phyloP scores from a whole-genome alignment of 192 early-diverging fungal genomes.

The Kickxella alabastrina region DNA sequence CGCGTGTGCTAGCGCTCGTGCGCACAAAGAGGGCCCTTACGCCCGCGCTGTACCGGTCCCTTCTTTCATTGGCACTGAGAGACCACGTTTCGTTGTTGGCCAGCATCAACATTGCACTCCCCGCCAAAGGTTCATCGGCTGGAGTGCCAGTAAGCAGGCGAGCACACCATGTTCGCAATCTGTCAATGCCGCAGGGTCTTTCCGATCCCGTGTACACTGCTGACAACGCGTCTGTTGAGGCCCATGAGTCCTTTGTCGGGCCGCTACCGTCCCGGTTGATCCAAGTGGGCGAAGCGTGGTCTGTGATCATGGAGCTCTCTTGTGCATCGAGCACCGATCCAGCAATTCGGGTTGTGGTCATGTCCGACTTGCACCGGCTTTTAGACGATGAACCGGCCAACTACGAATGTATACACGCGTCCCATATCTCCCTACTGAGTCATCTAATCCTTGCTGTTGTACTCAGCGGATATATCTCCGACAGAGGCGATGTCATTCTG shows the following conservation, averaged over 20 bases:
- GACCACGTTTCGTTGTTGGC: conserved; percentile 37
- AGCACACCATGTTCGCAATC: conserved; percentile 20
- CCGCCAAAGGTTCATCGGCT: not conserved
- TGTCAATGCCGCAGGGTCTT: conserved; percentile 10
- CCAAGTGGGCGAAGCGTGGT: conserved; percentile 13
- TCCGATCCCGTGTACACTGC: not conserved
- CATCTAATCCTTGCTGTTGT: conserved; percentile 14
- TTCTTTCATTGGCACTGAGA: conserved; percentile 20
- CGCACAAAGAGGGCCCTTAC: conserved; percentile 34
- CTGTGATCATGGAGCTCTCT: conserved; percentile 24
- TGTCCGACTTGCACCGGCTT: conserved; percentile 14
- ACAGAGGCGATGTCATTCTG: not conserved
- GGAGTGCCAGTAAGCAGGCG: not conserved
- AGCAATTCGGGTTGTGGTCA: conserved; percentile 12
- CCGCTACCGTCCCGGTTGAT: conserved; percentile 27
- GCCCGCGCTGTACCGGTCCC: conserved; percentile 29
- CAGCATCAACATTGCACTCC: conserved; percentile 27
- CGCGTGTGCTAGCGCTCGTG: conserved; percentile 23
- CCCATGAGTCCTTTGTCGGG: conserved; percentile 20
- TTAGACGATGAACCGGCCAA: conserved; percentile 39
- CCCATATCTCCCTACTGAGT: conserved; percentile 10
- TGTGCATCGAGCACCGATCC: conserved; percentile 22
- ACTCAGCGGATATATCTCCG: conserved; percentile 18
- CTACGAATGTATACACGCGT: conserved; percentile 3
- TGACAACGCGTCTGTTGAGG: conserved; percentile 1